Evolutionary conservation across 2,329 filamentous ascomycete genomes (phyloP), one percentile per base, ranked within the genome.

Genomic region (Colletotrichum lindemuthianum): DNA sequence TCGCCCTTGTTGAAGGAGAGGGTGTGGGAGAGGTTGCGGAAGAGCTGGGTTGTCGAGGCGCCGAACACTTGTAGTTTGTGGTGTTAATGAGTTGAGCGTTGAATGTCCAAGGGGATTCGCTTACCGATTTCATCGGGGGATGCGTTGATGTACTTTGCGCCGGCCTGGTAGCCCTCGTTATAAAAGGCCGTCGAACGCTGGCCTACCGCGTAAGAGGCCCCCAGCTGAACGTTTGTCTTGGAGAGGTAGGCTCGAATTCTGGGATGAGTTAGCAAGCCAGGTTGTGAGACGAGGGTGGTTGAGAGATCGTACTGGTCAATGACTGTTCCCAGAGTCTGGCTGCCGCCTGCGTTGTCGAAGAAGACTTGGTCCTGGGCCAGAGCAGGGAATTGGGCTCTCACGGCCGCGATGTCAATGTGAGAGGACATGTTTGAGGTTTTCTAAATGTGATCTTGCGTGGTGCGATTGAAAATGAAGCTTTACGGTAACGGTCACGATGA

Each of bases 331-430:
- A 94, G 78, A 1, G 87, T 83, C 71, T 94, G 91, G 72, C 88
- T 92, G 41, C 91, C 91, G 15, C 91, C 91, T 10, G 90, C 92
- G 72, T 94, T 94, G 72, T 95, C 91, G 69, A 94, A 85, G 73
- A 86, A 93, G 53, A 93, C 82, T 71, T 93, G 90, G 50, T 88
- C 80, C 65, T 88, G 82, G 44, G 83, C 77, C 43, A 94, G 76
- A 12, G 90, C 89, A 39, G 91, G 91, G 78, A 94, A 94, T 58
- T 84, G 81, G 66, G 82, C 79, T 65, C 89, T 83, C 36, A 85
- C 82, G 52, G 79, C 77, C 8, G 80, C 71, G 52, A 92, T 81
- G 69, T 90, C 81, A 36, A 60, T 39, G 15, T 55, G 47, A 16
- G 48, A 16, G 37, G 60, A 40, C 65, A 67, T 67, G 2, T 24